phyloP scores from a whole-genome alignment of 1,284 basidiomycete genomes.

The Inonotus obliquus region DNA sequence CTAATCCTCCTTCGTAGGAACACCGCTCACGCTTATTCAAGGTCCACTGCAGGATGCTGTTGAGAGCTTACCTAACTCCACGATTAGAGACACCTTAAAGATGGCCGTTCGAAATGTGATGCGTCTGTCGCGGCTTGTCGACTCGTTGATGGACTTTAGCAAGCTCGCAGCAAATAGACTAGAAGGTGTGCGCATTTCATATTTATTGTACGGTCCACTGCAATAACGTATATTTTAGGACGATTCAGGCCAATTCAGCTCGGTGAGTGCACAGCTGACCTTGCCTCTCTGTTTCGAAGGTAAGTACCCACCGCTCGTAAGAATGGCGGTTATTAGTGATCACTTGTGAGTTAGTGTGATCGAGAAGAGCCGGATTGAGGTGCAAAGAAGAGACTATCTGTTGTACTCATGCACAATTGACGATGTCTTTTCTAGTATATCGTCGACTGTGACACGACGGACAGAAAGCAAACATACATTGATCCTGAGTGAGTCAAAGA shows the following conservation, averaged over 20 bases:
- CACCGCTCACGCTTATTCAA: constrained; percentile 29
- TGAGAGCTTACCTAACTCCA: constrained; percentile 14
- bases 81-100: constrained; percentile 22
- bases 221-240: constrained; percentile 13
- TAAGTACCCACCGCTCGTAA: background rate
- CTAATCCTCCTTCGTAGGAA: constrained; percentile 19
- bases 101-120: constrained; percentile 27
- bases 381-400: constrained; percentile 5
- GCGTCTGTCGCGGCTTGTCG: constrained; percentile 27
- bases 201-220: background rate
- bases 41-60: constrained; percentile 27
- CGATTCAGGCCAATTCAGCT: constrained; percentile 26
- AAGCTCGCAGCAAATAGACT: constrained; percentile 26
- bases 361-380: constrained; percentile 26
- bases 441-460: constrained; percentile 22
- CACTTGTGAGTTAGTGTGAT: constrained; percentile 22
- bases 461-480: constrained; percentile 23
- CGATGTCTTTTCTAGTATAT: constrained; percentile 18
- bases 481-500: constrained; percentile 24
- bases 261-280: constrained; percentile 25
- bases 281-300: constrained; percentile 29
- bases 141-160: constrained; percentile 30
- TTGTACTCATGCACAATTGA: background rate
- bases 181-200: constrained; percentile 18
- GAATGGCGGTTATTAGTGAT: background rate